These are phyloP conservation scores for Chamaenerion angustifolium DNA, from an alignment of 345 rosid species.

Conservation along the genomic window DNA sequence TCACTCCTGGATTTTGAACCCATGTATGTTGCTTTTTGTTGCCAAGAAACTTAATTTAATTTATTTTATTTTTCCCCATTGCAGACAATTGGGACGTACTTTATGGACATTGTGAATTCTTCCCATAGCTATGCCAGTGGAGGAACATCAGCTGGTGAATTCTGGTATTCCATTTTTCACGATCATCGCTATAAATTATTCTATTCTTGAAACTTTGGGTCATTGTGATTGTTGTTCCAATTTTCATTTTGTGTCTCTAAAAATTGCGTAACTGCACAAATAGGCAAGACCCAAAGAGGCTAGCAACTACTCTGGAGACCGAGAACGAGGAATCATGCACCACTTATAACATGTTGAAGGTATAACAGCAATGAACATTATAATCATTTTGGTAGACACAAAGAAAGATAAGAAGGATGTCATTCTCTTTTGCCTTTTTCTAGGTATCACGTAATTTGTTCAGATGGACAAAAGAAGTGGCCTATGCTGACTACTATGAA, in stretches of 20 bases:
- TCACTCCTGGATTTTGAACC: background rate
- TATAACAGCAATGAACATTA: slow-evolving; percentile 1
- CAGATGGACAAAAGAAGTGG: slow-evolving; percentile 80
- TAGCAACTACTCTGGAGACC: slow-evolving; percentile 38
- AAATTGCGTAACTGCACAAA: too few relatives aligned
- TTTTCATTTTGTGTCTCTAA: too few relatives aligned
- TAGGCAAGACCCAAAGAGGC: slow-evolving; percentile 74
- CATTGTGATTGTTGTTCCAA: too few relatives aligned
- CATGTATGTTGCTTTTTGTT: background rate
- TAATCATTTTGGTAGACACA: too few relatives aligned
- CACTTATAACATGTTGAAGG: slow-evolving; percentile 95
- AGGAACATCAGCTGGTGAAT: slow-evolving; percentile 69
- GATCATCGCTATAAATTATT: background rate
- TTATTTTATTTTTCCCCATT: slow-evolving; percentile 6
- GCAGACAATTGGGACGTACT: slow-evolving; percentile 59
- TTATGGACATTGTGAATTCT: slow-evolving; percentile 74
- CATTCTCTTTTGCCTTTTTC: background rate
- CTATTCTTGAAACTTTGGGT: too few relatives aligned
- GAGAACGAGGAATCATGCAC: slow-evolving; percentile 95
- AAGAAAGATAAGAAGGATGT: too few relatives aligned
- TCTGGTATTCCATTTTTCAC: slow-evolving; percentile 40
- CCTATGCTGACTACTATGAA: slow-evolving; percentile 89
- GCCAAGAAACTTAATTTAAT: background rate
- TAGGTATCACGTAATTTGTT: slow-evolving; percentile 86
- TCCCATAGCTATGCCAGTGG: slow-evolving; percentile 92